Percentiles rank a stretch among this genome's conserved stretches.
phyloP scores from a whole-genome alignment of 2,329 filamentous ascomycete species.

The Fusarium sororula region DNA sequence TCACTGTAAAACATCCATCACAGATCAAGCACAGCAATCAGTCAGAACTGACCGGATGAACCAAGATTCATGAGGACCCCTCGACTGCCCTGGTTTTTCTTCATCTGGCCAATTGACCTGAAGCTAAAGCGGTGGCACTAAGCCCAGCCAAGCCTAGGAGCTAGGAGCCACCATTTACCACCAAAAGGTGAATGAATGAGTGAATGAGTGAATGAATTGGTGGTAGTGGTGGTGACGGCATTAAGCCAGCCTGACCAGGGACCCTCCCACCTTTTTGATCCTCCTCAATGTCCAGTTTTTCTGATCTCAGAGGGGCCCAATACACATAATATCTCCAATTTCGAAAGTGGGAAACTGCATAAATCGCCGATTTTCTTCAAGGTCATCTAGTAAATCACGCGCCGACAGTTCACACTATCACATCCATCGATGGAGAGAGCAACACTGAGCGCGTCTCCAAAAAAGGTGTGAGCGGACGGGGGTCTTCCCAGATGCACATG shows the following conservation, averaged over 20 bases:
- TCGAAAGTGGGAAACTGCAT: neutral
- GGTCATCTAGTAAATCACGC: neutral
- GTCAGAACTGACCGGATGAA: neutral
- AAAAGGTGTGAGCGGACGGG: conserved; percentile 35
- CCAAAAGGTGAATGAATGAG: neutral
- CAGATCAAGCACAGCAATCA: neutral
- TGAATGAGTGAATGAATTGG: neutral
- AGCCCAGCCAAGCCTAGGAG: conserved; percentile 16
- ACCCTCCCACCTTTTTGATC: conserved; percentile 11
- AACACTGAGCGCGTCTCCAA: conserved; percentile 12
- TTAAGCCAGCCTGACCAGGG: conserved; percentile 22
- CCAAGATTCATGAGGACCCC: neutral
- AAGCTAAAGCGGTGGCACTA: conserved; percentile 35
- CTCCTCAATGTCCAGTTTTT: neutral
- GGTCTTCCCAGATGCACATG: conserved; percentile 16
- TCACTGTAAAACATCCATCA: neutral
- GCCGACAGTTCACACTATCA: neutral
- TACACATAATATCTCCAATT: too few relatives aligned
- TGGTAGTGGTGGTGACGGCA: conserved; percentile 23
- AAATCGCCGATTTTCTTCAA: neutral
- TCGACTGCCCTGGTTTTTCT: conserved; percentile 18
- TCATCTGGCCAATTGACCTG: conserved; percentile 34
- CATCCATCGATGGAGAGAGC: neutral
- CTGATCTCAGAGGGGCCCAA: neutral
- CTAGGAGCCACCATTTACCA: conserved; percentile 16